A percentile compares a stretch with the other conserved stretches of the same genome.
phyloP scores from a whole-genome alignment of 1,139 yeast genomes.

The Barnettozyma hawaiiensis region DNA sequence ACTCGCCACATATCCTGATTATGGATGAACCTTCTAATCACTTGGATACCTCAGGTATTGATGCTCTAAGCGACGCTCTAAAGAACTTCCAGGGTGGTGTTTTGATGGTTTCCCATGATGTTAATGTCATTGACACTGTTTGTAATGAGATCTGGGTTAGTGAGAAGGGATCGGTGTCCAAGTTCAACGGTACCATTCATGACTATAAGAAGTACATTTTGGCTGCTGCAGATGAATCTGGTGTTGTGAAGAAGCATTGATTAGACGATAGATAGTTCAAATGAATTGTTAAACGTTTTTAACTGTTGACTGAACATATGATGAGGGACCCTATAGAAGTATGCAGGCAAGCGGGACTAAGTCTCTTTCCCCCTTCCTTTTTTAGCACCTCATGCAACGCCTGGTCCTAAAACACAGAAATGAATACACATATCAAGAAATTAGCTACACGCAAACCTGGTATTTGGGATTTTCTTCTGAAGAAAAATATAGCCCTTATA shows the following conservation, averaged over 20 bases:
- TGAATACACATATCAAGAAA: too few species aligned
- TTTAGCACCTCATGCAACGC: too few species aligned
- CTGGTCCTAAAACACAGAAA: too few species aligned
- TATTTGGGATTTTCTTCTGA: too few species aligned
- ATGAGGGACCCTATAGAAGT: too few species aligned
- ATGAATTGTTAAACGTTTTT: too few species aligned
- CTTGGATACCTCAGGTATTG: constrained; percentile 96
- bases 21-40: constrained; percentile 99
- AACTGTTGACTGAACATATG: too few species aligned
- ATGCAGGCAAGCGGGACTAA: too few species aligned
- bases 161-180: constrained; percentile 73
- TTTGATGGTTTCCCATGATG: constrained; percentile 97
- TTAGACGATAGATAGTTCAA: too few species aligned
- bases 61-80: constrained; percentile 88
- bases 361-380: too few species aligned
- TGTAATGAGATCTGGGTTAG: constrained; percentile 95
- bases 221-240: constrained; percentile 69
- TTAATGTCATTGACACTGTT: constrained; percentile 77
- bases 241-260: constrained; percentile 83
- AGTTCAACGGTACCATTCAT: constrained; percentile 77
- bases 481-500: too few species aligned
- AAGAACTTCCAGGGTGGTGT: constrained; percentile 90
- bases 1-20: constrained; percentile 86
- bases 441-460: too few species aligned
- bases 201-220: constrained; percentile 89